A percentile compares a stretch with the other conserved stretches of the same genome.
These are phyloP conservation scores for Fraxinus angustifolia DNA, from an alignment of 305 asterid genomes.

Conservation along the genomic window DNA sequence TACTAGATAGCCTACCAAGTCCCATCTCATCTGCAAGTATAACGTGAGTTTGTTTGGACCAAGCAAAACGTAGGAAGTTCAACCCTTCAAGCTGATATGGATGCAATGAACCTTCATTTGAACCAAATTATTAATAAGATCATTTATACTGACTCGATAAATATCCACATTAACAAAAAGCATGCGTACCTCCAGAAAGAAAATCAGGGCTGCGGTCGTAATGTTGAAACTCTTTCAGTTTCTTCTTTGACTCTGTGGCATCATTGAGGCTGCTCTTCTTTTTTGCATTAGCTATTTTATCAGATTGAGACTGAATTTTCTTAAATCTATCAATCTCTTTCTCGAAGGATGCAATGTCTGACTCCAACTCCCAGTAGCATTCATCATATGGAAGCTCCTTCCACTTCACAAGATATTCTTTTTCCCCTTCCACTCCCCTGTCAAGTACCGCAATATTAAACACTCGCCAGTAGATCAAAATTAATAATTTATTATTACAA, in stretches of 20 bases:
- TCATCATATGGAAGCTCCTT: constrained; percentile 95
- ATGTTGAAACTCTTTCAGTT: constrained; percentile 78
- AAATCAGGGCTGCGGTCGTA: constrained; percentile 81
- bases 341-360: constrained; percentile 70
- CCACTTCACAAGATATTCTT: constrained; percentile 96
- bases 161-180: constrained; percentile 1
- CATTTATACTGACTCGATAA: constrained; percentile 16
- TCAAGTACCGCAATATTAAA: constrained; percentile 30
- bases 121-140: constrained; percentile 22
- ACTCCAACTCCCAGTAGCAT: constrained; percentile 89
- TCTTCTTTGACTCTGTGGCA: constrained; percentile 57
- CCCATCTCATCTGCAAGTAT: constrained; percentile 99
- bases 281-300: constrained; percentile 47
- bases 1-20: constrained; percentile 59
- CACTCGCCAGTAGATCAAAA: not conserved
- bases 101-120: constrained; percentile 72
- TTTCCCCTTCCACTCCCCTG: constrained; percentile 68
- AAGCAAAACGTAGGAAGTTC: constrained; percentile 87
- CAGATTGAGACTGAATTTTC: constrained; percentile 48
- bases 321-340: constrained; percentile 71
- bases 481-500: not conserved
- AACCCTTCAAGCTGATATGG: constrained; percentile 99
- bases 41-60: constrained; percentile 94
- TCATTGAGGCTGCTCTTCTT: constrained; percentile 54
- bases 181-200: constrained; percentile 75